phyloP scores from a whole-genome alignment of 129 eudicot genomes.

The Artemisia argyi region DNA sequence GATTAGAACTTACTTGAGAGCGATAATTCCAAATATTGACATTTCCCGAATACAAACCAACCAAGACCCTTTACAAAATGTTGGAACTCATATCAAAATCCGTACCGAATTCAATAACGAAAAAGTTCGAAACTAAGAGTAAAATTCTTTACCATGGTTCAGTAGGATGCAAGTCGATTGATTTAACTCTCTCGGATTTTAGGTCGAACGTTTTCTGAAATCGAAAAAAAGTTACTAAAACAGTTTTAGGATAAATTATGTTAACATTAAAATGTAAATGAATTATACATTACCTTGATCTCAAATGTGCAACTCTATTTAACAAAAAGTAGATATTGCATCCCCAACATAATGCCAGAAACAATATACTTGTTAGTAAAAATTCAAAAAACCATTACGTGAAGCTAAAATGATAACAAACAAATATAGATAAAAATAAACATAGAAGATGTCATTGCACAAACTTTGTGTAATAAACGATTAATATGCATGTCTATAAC shows the following conservation, averaged over 20 bases:
- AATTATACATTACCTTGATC: slow-evolving; percentile 30
- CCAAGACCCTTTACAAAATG: slow-evolving; percentile 46
- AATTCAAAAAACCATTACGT: background rate
- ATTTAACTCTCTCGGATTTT: slow-evolving; percentile 79
- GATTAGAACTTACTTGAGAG: slow-evolving; percentile 57
- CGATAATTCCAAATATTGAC: slow-evolving; percentile 77
- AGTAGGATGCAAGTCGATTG: slow-evolving; percentile 82
- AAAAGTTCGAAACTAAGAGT: background rate
- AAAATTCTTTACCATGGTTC: slow-evolving; percentile 67
- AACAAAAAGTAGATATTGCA: background rate
- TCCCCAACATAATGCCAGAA: background rate
- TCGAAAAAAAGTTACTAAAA: background rate
- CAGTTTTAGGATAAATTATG: background rate
- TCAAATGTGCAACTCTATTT: slow-evolving; percentile 24
- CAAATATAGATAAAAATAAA: too few species aligned
- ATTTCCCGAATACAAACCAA: slow-evolving; percentile 74
- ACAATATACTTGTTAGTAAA: background rate
- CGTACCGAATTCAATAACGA: background rate
- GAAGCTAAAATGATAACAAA: too few species aligned
- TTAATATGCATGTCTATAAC: too few species aligned
- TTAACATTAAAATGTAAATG: too few species aligned
- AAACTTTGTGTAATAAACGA: too few species aligned
- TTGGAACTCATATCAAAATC: background rate
- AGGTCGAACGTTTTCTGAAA: slow-evolving; percentile 61
- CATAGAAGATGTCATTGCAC: too few species aligned